phyloP scores from a whole-genome alignment of 2,329 filamentous ascomycete species.

The Claviceps sp. region DNA sequence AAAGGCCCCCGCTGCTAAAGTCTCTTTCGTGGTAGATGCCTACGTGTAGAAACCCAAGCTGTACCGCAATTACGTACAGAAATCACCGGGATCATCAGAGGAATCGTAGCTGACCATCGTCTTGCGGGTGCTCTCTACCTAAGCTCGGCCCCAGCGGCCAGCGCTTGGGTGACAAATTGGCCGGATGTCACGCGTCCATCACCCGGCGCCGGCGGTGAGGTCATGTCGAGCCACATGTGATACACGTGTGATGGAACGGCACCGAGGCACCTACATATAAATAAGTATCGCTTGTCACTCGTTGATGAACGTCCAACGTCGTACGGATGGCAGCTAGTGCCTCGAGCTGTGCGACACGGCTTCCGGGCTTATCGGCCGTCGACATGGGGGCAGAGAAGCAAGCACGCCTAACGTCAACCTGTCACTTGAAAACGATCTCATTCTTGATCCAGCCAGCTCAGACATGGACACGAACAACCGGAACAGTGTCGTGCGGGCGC shows the following conservation, averaged over 20 bases:
- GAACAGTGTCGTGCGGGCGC: background rate
- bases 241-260: background rate
- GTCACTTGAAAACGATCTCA: too few species aligned
- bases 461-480: background rate
- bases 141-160: background rate
- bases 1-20: background rate
- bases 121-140: background rate
- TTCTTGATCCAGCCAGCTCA: background rate
- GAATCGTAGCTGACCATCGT: background rate
- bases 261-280: background rate
- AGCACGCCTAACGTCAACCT: background rate
- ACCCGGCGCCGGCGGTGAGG: background rate
- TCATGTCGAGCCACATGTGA: background rate
- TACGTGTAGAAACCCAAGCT: too few species aligned
- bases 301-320: background rate
- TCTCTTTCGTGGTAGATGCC: too few species aligned
- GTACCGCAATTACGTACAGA: background rate
- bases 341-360: background rate
- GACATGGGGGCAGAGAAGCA: background rate
- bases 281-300: background rate
- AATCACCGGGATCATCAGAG: background rate
- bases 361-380: background rate
- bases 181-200: background rate
- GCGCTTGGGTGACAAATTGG: background rate
- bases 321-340: background rate